These are phyloP conservation scores for Fraxinus paxiana DNA, from an alignment of 305 asterid species.

Conservation along the genomic window DNA sequence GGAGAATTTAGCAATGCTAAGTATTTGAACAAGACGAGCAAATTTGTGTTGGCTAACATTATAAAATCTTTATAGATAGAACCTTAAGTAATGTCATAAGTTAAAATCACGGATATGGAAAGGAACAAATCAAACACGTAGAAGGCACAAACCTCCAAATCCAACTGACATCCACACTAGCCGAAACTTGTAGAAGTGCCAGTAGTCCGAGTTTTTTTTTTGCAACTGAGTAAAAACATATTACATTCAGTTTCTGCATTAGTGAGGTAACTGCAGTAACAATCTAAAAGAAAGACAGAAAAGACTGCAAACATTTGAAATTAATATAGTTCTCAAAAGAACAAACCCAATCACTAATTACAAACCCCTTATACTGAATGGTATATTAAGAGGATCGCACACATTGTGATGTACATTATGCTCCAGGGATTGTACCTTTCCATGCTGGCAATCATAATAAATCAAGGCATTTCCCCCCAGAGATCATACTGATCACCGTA, in stretches of 20 bases:
- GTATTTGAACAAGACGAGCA: constrained; percentile 5
- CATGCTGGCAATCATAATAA: background rate
- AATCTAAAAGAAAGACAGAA: background rate
- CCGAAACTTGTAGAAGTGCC: background rate
- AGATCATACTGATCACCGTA: constrained; percentile 22
- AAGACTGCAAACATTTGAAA: background rate
- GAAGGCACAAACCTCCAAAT: background rate
- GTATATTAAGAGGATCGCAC: background rate
- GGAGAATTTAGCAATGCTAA: background rate
- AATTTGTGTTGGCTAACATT: background rate
- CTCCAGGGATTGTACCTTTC: background rate
- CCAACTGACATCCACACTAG: constrained; percentile 1
- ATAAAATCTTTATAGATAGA: background rate
- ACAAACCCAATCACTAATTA: background rate
- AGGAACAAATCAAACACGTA: background rate
- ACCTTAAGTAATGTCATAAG: background rate
- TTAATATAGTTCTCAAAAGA: background rate
- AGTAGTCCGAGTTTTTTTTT: background rate
- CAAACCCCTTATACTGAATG: background rate
- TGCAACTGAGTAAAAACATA: background rate
- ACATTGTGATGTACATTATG: background rate
- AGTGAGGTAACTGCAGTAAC: background rate
- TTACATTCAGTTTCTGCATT: background rate
- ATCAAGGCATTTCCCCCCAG: constrained; percentile 19
- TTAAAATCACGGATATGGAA: background rate